A percentile compares a stretch with the other conserved stretches of the same genome.
phyloP scores from a whole-genome alignment of 805 yeast species.

The Candida sanyiensis region DNA sequence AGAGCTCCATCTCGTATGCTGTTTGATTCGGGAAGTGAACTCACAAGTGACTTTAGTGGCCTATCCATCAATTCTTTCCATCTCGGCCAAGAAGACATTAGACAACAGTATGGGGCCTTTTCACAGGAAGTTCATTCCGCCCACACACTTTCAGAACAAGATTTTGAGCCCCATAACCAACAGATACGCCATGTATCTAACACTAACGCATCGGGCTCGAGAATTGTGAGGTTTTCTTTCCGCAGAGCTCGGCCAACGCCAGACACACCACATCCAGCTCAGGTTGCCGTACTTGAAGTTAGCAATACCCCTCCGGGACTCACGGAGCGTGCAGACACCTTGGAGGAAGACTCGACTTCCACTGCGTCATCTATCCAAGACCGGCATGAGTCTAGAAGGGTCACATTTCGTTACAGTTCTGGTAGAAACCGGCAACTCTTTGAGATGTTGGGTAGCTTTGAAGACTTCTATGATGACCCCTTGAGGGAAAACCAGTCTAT shows the following conservation, averaged over 20 bases:
- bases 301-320: too few species aligned
- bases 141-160: not conserved
- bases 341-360: too few species aligned
- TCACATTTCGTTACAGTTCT: conserved; percentile 4
- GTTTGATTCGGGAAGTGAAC: not conserved
- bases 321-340: too few species aligned
- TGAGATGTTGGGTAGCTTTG: conserved; percentile 15
- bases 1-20: not conserved
- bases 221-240: conserved; percentile 7
- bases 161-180: not conserved
- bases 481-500: not conserved
- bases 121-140: conserved; percentile 2
- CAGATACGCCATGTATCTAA: not conserved
- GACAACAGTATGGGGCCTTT: conserved; percentile 1
- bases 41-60: not conserved
- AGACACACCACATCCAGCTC: conserved; percentile 4
- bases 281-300: not conserved
- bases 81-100: not conserved
- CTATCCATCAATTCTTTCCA: not conserved
- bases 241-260: conserved; percentile 3
- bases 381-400: conserved; percentile 13
- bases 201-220: too few species aligned
- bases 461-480: conserved; percentile 9
- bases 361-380: too few species aligned
- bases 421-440: conserved; percentile 13